Percentiles rank a stretch among this genome's conserved stretches.
Conservation (phyloP, 2,329 filamentous ascomycete species). For the Penicillium sp. region DNA sequence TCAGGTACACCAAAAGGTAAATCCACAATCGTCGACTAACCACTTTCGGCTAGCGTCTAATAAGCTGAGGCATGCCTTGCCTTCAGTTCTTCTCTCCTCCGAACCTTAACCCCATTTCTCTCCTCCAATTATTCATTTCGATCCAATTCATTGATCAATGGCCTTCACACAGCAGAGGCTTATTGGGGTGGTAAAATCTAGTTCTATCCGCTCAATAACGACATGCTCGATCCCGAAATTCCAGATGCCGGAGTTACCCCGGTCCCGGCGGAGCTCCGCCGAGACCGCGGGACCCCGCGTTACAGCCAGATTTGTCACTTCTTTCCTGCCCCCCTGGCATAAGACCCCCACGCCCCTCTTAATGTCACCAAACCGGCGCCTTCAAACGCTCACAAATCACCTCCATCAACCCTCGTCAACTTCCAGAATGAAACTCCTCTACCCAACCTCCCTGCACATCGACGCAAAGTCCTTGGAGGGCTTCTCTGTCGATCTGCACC, state of each 20-base stretch:
- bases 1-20: no score
- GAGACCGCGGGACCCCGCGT: constrained; percentile 3
- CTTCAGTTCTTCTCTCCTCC: no score
- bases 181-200: no score
- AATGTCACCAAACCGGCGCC: constrained; percentile 6
- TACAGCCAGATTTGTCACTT: not conserved
- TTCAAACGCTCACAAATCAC: not conserved
- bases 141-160: no score
- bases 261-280: constrained; percentile 9
- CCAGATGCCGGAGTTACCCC: not conserved
- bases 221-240: not conserved
- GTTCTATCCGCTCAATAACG: no score
- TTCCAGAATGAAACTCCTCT: constrained; percentile 58
- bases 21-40: no score
- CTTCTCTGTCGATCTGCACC: constrained; percentile 57
- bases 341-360: not conserved
- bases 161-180: no score
- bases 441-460: constrained; percentile 62
- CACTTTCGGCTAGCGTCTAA: no score
- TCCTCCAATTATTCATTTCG: no score
- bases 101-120: no score
- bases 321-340: not conserved
- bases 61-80: no score
- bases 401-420: not conserved
- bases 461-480: constrained; percentile 57